A percentile compares a stretch with the other conserved stretches of the same genome.
Evolutionary conservation across 345 rosid genomes (phyloP).

Genomic region (Populus euphratica): DNA sequence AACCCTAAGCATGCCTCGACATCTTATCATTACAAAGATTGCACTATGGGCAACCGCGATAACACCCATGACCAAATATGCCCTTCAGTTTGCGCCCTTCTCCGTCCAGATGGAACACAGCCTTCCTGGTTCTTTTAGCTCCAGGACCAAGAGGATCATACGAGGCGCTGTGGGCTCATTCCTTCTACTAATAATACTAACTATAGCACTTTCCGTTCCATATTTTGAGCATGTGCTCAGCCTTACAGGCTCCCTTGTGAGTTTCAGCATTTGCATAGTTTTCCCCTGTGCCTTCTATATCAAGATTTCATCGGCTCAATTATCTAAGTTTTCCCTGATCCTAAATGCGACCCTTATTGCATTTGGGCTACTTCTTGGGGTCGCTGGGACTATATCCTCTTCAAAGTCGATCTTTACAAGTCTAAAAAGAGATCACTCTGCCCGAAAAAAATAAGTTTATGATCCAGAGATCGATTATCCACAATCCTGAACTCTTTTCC

Average conservation of each 20-base stretch:
- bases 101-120: constrained; percentile 60
- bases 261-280: constrained; percentile 44
- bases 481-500: background rate
- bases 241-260: constrained; percentile 69
- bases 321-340: constrained; percentile 29
- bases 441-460: background rate
- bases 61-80: constrained; percentile 80
- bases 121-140: constrained; percentile 45
- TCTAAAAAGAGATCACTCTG: constrained; percentile 22
- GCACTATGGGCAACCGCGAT: constrained; percentile 76
- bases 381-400: constrained; percentile 52
- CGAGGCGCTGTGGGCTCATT: constrained; percentile 54
- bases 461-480: background rate
- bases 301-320: constrained; percentile 50
- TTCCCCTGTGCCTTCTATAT: constrained; percentile 61
- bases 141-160: constrained; percentile 34
- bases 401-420: constrained; percentile 32
- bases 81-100: constrained; percentile 70
- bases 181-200: constrained; percentile 46
- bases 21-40: constrained; percentile 53
- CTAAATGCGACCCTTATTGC: constrained; percentile 47
- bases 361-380: constrained; percentile 52
- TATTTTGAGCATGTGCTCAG: constrained; percentile 65
- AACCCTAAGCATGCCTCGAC: constrained; percentile 65
- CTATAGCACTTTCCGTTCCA: constrained; percentile 55